phyloP scores from a whole-genome alignment of 306 rosid species.

The Citrullus mucosospermus region DNA sequence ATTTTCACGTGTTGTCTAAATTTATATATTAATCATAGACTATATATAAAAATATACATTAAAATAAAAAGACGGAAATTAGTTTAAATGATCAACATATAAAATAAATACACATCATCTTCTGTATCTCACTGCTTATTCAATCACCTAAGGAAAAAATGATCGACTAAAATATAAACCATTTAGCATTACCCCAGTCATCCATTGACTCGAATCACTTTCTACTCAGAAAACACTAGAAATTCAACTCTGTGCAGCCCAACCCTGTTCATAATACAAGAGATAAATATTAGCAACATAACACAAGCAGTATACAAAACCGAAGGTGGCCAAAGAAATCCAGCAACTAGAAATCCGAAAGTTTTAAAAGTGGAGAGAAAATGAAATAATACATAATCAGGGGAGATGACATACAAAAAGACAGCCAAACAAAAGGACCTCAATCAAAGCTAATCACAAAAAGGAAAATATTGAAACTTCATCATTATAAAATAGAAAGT shows the following conservation, averaged over 20 bases:
- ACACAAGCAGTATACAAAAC: neutral
- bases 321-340: neutral
- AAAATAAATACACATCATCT: neutral
- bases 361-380: neutral
- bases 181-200: constrained; percentile 7
- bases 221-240: neutral
- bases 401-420: neutral
- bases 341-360: neutral
- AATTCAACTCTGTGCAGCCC: neutral
- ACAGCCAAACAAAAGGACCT: neutral
- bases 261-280: neutral
- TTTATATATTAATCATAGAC: neutral
- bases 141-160: neutral
- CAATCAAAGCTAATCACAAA: neutral
- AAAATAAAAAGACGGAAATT: neutral
- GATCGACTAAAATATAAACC: neutral
- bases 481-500: neutral
- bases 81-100: neutral
- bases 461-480: neutral
- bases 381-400: neutral
- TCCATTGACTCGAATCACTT: neutral
- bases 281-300: neutral
- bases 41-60: neutral
- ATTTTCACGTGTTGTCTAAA: neutral
- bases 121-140: neutral